Evolutionary conservation across 83 land plant species (phyloP).

Genomic region (Picea abies): DNA sequence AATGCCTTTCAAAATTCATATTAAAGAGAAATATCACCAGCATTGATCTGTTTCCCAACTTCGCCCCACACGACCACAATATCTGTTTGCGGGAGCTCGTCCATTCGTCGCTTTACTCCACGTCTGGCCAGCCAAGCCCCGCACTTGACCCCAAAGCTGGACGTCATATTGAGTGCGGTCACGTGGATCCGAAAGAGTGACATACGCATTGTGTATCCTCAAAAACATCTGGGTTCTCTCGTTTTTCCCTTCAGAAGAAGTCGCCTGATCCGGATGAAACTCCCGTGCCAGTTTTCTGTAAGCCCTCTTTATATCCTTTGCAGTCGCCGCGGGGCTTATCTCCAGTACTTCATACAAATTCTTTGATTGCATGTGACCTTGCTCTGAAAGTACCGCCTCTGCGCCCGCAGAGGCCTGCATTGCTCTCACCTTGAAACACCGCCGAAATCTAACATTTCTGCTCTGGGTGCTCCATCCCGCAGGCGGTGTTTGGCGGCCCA

Average conservation of each 20-base stretch:
- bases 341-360: too few relatives aligned
- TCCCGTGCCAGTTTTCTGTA: constrained; percentile 18
- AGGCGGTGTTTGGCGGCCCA: too few relatives aligned
- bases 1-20: too few relatives aligned
- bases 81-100: neutral
- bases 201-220: neutral
- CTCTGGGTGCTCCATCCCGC: too few relatives aligned
- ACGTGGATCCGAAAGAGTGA: constrained; percentile 17
- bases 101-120: neutral
- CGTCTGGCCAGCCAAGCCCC: constrained; percentile 18
- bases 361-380: too few relatives aligned
- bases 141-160: constrained; percentile 3
- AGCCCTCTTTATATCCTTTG: too few relatives aligned
- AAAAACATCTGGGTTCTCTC: neutral
- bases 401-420: too few relatives aligned
- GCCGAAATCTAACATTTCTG: too few relatives aligned
- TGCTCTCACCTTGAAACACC: too few relatives aligned
- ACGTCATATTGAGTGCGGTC: neutral
- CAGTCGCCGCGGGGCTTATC: too few relatives aligned
- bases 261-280: constrained; percentile 14
- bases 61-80: neutral
- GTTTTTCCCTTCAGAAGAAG: neutral
- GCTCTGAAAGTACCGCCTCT: too few relatives aligned
- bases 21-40: neutral
- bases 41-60: constrained; percentile 4